Percentiles rank a stretch among this genome's conserved stretches.
Evolutionary conservation across 805 yeast genomes (phyloP).

Genomic region (Zygoascus bituminiphila): DNA sequence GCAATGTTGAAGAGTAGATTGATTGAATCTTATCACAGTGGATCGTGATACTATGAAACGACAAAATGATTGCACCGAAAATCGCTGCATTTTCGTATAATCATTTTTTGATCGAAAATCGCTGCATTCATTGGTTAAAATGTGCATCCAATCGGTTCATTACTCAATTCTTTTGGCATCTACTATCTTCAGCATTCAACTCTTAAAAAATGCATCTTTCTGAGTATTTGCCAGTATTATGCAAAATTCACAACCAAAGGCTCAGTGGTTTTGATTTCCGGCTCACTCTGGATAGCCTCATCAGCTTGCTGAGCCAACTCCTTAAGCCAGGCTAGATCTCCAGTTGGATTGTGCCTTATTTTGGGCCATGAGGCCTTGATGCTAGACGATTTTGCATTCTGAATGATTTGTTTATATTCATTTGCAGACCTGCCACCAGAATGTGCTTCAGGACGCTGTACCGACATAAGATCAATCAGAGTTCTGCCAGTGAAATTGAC

Average conservation of each 20-base stretch:
- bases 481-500: conserved; percentile 16
- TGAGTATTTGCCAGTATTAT: no score
- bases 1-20: no score
- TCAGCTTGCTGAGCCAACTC: conserved; percentile 12
- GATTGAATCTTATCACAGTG: no score
- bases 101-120: no score
- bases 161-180: no score
- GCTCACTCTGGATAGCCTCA: conserved; percentile 12
- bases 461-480: conserved; percentile 17
- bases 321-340: conserved; percentile 12
- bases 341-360: conserved; percentile 1
- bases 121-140: no score
- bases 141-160: no score
- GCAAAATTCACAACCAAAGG: background rate
- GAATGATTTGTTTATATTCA: conserved; percentile 12
- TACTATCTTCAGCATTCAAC: no score
- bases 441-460: conserved; percentile 14
- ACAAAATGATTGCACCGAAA: no score
- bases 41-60: no score
- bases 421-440: conserved; percentile 9
- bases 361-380: background rate
- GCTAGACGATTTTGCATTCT: background rate
- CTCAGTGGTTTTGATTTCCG: conserved; percentile 3
- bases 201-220: no score
- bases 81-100: no score